phyloP scores from a whole-genome alignment of 257 asterid genomes.

The Forsythia suspensa region DNA sequence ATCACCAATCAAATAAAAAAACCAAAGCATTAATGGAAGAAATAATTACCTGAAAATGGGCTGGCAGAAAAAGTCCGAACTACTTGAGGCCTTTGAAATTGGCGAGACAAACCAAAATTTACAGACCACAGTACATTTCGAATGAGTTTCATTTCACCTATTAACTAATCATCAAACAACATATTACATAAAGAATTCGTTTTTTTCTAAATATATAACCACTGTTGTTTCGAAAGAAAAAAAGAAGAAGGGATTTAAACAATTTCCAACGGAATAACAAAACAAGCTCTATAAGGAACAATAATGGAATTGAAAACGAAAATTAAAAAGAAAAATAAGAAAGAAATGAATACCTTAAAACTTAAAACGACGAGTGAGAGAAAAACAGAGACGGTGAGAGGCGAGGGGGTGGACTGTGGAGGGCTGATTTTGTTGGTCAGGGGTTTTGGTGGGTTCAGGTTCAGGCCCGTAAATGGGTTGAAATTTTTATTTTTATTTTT shows the following conservation, averaged over 20 bases:
- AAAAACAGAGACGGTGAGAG: neutral
- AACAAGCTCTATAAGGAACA: neutral
- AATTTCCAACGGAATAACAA: too few relatives aligned
- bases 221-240: neutral
- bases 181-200: neutral
- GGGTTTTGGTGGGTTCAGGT: neutral
- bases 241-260: too few relatives aligned
- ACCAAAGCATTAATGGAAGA: neutral
- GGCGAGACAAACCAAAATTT: conserved; percentile 38
- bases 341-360: neutral
- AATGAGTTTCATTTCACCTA: conserved; percentile 52
- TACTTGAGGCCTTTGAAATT: conserved; percentile 26
- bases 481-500: too few relatives aligned
- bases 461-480: too few relatives aligned
- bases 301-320: neutral
- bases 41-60: conserved; percentile 30
- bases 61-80: conserved; percentile 46
- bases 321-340: neutral
- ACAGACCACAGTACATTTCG: conserved; percentile 38
- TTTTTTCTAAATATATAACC: neutral
- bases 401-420: neutral
- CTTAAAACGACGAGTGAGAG: neutral
- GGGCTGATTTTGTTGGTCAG: neutral
- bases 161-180: neutral
- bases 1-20: neutral